phyloP scores from a whole-genome alignment of 2,329 filamentous ascomycete species.

The Magnaporthiopsis rhizophila region DNA sequence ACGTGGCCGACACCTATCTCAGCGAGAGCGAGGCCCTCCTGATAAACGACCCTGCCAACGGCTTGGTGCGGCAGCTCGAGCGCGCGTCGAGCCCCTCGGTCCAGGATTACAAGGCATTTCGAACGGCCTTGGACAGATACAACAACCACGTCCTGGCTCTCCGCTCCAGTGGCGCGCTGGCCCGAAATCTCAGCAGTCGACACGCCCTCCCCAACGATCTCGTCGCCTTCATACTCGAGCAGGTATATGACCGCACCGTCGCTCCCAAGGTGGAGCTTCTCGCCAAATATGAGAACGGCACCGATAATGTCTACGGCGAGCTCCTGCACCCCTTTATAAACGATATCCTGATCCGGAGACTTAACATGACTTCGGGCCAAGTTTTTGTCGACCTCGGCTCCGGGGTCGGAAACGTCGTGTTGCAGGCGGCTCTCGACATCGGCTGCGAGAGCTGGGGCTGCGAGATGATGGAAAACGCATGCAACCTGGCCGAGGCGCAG shows the following conservation, averaged over 20 bases:
- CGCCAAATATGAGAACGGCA: slow-evolving; percentile 78
- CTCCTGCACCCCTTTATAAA: slow-evolving; percentile 78
- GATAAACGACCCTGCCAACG: slow-evolving; percentile 64
- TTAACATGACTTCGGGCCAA: slow-evolving; percentile 69
- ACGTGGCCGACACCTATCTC: slow-evolving; percentile 69
- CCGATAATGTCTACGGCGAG: slow-evolving; percentile 92
- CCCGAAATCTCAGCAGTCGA: slow-evolving; percentile 60
- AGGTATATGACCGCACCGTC: slow-evolving; percentile 88
- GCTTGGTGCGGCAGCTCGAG: slow-evolving; percentile 69
- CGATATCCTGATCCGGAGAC: slow-evolving; percentile 68
- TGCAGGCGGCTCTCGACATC: slow-evolving; percentile 88
- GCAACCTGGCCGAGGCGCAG: slow-evolving; percentile 72
- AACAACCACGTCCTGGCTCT: slow-evolving; percentile 62
- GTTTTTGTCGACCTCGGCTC: slow-evolving; percentile 94
- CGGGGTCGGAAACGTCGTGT: slow-evolving; percentile 89
- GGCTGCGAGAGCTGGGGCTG: slow-evolving; percentile 95
- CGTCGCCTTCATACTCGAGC: slow-evolving; percentile 72
- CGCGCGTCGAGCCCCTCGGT: slow-evolving; percentile 63
- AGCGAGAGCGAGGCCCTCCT: slow-evolving; percentile 58
- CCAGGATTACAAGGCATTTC: slow-evolving; percentile 59
- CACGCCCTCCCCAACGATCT: slow-evolving; percentile 64
- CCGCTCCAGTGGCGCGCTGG: slow-evolving; percentile 62
- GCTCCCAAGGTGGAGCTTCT: slow-evolving; percentile 80
- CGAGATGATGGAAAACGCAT: slow-evolving; percentile 90
- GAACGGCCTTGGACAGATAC: slow-evolving; percentile 64